These are phyloP conservation scores for Obba rivulosa DNA, from an alignment of 768 basidiomycete species.

Conservation along the genomic window DNA sequence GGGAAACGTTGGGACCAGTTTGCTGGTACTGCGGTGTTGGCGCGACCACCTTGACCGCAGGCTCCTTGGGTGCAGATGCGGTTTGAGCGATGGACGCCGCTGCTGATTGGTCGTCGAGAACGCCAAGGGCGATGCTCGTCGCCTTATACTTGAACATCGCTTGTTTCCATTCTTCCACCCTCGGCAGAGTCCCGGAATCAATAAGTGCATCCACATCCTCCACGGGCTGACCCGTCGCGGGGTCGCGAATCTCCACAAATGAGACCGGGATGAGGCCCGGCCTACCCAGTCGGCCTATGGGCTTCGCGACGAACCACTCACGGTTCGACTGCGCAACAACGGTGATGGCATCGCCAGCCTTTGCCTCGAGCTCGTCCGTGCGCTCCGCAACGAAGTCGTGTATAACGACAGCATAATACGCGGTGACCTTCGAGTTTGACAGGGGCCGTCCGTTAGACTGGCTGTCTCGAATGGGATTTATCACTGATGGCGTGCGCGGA, in stretches of 20 bases:
- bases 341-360: slow-evolving; percentile 88
- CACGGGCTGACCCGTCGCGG: slow-evolving; percentile 75
- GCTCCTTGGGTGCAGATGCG: slow-evolving; percentile 11
- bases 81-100: slow-evolving; percentile 35
- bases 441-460: slow-evolving; percentile 16
- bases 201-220: slow-evolving; percentile 73
- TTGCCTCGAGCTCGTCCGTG: slow-evolving; percentile 93
- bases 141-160: slow-evolving; percentile 95
- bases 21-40: slow-evolving; percentile 15
- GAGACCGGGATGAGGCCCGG: slow-evolving; percentile 96
- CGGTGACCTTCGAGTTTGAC: slow-evolving; percentile 40
- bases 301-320: slow-evolving; percentile 99
- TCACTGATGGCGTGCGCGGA: slow-evolving; percentile 10
- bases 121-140: slow-evolving; percentile 90
- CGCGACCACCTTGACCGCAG: slow-evolving; percentile 8
- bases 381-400: slow-evolving; percentile 97
- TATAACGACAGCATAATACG: slow-evolving; percentile 91
- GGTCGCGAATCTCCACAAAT: slow-evolving; percentile 96
- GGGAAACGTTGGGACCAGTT: slow-evolving; percentile 22
- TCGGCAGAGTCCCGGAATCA: slow-evolving; percentile 83
- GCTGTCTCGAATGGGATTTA: not conserved
- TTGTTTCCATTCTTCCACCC: slow-evolving; percentile 99
- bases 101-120: slow-evolving; percentile 62
- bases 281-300: slow-evolving; percentile 89
- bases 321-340: slow-evolving; percentile 99